These are phyloP conservation scores for Ganoderma sinense DNA, from an alignment of 1,284 basidiomycete genomes.

Conservation along the genomic window DNA sequence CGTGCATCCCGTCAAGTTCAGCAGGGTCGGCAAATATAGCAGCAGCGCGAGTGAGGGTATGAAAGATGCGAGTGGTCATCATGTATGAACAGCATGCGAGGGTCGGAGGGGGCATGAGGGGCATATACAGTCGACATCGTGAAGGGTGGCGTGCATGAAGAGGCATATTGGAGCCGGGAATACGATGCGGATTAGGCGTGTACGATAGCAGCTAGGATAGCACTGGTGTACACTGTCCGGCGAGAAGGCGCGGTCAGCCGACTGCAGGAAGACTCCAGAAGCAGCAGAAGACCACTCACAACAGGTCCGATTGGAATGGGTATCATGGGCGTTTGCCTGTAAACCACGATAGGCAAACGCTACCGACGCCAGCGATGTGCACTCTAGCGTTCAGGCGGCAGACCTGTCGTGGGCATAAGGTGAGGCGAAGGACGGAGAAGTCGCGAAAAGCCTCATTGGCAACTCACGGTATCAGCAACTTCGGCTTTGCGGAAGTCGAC, in stretches of 20 bases:
- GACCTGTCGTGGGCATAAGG: slow-evolving; percentile 51
- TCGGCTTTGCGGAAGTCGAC: slow-evolving; percentile 75
- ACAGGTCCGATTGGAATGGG: slow-evolving; percentile 20
- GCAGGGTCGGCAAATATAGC: background rate
- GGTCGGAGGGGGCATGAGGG: slow-evolving; percentile 7
- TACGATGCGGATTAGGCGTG: slow-evolving; percentile 27
- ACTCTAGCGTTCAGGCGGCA: slow-evolving; percentile 79
- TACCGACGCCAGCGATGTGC: slow-evolving; percentile 74
- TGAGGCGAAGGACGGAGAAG: slow-evolving; percentile 1
- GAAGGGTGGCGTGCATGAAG: slow-evolving; percentile 1
- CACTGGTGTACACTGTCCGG: slow-evolving; percentile 32
- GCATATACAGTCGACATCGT: slow-evolving; percentile 23
- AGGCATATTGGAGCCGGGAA: slow-evolving; percentile 25
- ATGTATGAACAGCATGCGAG: slow-evolving; percentile 9
- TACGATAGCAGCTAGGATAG: slow-evolving; percentile 33
- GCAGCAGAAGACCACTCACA: slow-evolving; percentile 11
- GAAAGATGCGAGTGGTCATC: slow-evolving; percentile 4
- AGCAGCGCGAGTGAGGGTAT: slow-evolving; percentile 1
- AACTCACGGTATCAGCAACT: slow-evolving; percentile 77
- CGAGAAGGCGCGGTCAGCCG: background rate
- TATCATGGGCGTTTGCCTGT: slow-evolving; percentile 66
- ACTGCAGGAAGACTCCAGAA: background rate
- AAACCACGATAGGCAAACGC: slow-evolving; percentile 77
- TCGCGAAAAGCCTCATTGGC: slow-evolving; percentile 9
- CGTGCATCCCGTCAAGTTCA: slow-evolving; percentile 3